phyloP scores from a whole-genome alignment of 441 rosid genomes.

The Euphorbia celastroides region DNA sequence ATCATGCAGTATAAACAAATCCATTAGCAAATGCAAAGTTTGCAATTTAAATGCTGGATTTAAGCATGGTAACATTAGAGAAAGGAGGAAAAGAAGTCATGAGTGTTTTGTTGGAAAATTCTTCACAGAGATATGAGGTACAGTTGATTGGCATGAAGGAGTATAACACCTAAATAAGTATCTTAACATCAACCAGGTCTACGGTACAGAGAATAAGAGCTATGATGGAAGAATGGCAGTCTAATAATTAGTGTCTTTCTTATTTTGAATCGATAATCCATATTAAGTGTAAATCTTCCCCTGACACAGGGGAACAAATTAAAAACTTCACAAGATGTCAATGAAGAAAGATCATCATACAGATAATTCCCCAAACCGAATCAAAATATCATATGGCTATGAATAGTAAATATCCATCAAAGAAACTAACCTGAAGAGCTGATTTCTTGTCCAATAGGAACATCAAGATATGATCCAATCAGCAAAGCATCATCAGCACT shows the following conservation, averaged over 20 bases:
- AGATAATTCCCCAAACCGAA: neutral
- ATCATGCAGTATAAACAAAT: neutral
- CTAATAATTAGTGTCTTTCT: neutral
- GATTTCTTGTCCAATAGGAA: constrained; percentile 91
- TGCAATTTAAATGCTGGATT: neutral
- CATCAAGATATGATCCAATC: constrained; percentile 77
- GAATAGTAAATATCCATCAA: constrained; percentile 4
- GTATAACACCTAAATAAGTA: neutral
- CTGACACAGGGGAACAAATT: neutral
- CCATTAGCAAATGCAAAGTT: constrained; percentile 10
- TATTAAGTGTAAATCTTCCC: neutral
- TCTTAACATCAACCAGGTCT: neutral
- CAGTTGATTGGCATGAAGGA: neutral
- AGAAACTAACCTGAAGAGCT: constrained; percentile 67
- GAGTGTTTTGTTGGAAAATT: neutral
- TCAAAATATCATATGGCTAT: neutral
- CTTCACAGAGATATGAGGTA: neutral
- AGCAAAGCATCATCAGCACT: constrained; percentile 53
- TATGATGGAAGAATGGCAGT: neutral
- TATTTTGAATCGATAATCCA: neutral
- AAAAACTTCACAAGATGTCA: neutral
- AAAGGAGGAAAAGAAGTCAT: neutral
- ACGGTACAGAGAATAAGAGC: neutral
- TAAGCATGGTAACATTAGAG: neutral
- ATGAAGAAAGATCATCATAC: neutral